These are phyloP conservation scores for Didymellaceae sp. DNA, from an alignment of 2,329 filamentous ascomycete genomes.

Conservation along the genomic window DNA sequence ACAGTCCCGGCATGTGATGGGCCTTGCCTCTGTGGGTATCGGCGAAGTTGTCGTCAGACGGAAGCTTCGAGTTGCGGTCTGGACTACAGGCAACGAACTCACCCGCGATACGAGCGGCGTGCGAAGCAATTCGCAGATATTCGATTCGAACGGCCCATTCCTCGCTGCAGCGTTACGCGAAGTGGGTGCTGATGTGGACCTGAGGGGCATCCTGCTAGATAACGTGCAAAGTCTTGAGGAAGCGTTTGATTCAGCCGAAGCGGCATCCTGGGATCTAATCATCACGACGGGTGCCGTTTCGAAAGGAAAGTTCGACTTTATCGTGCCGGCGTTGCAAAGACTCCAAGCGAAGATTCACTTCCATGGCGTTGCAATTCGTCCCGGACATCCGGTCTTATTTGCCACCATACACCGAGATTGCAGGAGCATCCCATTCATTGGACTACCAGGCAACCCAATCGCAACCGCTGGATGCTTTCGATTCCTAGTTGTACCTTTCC, in stretches of 20 bases:
- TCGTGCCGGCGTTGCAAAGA: not conserved
- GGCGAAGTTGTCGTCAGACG: slow-evolving; percentile 1
- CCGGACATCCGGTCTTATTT: slow-evolving; percentile 14
- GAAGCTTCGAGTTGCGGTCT: slow-evolving; percentile 8
- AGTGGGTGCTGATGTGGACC: slow-evolving; percentile 5
- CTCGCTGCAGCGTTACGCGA: slow-evolving; percentile 14
- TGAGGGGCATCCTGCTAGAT: slow-evolving; percentile 13
- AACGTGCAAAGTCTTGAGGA: not conserved
- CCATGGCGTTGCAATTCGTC: slow-evolving; percentile 14
- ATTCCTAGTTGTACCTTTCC: slow-evolving; percentile 15
- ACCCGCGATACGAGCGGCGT: not conserved
- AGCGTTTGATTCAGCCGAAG: not conserved
- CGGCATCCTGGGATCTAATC: slow-evolving; percentile 1
- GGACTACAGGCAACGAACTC: slow-evolving; percentile 13
- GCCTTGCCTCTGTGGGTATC: slow-evolving; percentile 13
- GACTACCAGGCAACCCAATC: slow-evolving; percentile 15
- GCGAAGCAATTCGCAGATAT: not conserved
- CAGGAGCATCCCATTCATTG: slow-evolving; percentile 3
- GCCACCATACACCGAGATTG: slow-evolving; percentile 2
- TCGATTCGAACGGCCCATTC: slow-evolving; percentile 13
- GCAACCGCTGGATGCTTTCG: slow-evolving; percentile 19
- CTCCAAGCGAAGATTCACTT: slow-evolving; percentile 12
- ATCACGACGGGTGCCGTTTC: slow-evolving; percentile 14
- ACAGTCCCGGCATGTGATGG: slow-evolving; percentile 13
- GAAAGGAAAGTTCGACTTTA: slow-evolving; percentile 9